Evolutionary conservation across 768 basidiomycete genomes (phyloP).

Genomic region (Tulasnella sp.): DNA sequence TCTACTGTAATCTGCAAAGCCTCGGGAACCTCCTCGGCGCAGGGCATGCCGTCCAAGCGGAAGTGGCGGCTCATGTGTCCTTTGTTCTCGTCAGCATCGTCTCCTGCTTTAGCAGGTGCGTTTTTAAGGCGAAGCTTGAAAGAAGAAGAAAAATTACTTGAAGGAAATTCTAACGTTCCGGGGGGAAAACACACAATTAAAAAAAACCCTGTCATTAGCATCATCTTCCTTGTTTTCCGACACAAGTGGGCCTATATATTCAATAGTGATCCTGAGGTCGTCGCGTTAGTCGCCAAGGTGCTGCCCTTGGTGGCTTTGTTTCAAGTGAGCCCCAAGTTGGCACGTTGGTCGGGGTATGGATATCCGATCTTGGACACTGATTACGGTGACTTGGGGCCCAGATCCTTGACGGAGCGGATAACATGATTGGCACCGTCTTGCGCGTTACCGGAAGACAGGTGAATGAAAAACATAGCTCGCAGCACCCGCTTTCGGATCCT

Average conservation of each 20-base stretch:
- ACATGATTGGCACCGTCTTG: constrained; percentile 63
- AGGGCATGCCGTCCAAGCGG: constrained; percentile 59
- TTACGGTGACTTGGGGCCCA: constrained; percentile 29
- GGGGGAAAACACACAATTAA: neutral
- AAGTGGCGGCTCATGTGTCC: constrained; percentile 50
- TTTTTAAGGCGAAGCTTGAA: no score
- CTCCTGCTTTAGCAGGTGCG: constrained; percentile 56
- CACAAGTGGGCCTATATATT: constrained; percentile 63
- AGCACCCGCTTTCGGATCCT: neutral
- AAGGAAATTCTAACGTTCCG: no score
- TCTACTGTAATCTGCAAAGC: constrained; percentile 29
- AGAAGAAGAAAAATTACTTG: no score
- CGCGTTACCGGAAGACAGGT: constrained; percentile 74
- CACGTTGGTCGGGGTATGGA: neutral
- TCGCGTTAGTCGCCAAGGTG: constrained; percentile 51
- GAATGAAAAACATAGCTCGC: constrained; percentile 8
- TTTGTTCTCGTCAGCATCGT: constrained; percentile 54
- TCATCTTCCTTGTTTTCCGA: constrained; percentile 48
- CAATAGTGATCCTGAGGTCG: constrained; percentile 51
- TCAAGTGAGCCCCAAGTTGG: constrained; percentile 24
- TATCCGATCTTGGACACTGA: neutral
- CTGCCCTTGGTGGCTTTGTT: constrained; percentile 52
- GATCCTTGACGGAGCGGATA: constrained; percentile 68
- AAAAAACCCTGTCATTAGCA: constrained; percentile 26
- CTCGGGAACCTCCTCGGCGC: constrained; percentile 87